Conservation (phyloP, 2,329 filamentous ascomycete species). For the Nemania serpens region DNA sequence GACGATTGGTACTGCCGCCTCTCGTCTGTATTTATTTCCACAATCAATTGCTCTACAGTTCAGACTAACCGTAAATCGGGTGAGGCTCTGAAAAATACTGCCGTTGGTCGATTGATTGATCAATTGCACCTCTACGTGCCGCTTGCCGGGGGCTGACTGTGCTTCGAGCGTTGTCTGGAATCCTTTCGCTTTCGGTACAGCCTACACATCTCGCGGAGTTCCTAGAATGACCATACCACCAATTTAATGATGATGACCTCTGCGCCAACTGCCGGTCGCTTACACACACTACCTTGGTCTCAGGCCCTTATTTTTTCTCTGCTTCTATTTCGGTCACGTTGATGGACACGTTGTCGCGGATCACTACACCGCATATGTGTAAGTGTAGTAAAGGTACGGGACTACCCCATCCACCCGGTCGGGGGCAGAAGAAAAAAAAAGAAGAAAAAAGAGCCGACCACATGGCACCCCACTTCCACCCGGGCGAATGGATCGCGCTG, state of each 20-base stretch:
- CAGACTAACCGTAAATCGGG: no score
- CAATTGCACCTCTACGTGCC: constrained; percentile 14
- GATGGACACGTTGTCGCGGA: background rate
- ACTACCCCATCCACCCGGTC: constrained; percentile 15
- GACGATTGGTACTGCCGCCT: constrained; percentile 2
- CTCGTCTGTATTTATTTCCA: background rate
- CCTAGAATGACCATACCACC: no score
- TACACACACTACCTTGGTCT: background rate
- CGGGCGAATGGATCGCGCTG: constrained; percentile 15
- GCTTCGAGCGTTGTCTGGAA: background rate
- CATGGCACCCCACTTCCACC: constrained; percentile 25
- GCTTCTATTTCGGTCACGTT: constrained; percentile 13
- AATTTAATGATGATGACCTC: background rate
- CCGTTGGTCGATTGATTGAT: background rate
- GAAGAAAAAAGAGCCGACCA: constrained; percentile 14
- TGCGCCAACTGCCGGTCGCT: background rate
- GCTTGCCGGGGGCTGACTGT: constrained; percentile 4
- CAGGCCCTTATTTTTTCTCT: background rate
- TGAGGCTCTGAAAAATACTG: background rate
- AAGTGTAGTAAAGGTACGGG: background rate
- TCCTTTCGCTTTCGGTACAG: no score
- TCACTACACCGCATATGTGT: background rate
- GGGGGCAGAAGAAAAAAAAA: constrained; percentile 8
- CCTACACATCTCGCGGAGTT: no score
- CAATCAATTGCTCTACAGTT: background rate